These are phyloP conservation scores for Leccinum subgranulosum DNA, from an alignment of 768 basidiomycete species.

Conservation along the genomic window DNA sequence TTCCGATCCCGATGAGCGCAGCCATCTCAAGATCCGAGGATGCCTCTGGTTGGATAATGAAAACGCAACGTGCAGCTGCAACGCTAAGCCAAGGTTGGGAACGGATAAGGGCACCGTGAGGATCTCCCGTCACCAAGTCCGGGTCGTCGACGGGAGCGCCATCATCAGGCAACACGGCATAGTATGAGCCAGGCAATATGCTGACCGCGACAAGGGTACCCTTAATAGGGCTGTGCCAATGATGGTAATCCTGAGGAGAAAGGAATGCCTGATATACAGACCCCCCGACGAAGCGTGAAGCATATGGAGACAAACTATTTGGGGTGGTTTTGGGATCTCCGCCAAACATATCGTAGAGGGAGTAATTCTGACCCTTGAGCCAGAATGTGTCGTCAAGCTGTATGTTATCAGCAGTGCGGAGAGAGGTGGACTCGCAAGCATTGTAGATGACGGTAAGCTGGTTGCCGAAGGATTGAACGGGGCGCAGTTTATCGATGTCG, in stretches of 20 bases:
- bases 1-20: conserved; percentile 55
- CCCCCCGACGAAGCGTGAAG: conserved; percentile 44
- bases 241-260: conserved; percentile 49
- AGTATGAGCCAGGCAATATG: conserved; percentile 27
- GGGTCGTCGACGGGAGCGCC: background rate
- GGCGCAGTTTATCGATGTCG: background rate
- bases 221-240: conserved; percentile 57
- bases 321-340: background rate
- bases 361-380: conserved; percentile 59
- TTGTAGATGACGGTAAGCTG: conserved; percentile 35
- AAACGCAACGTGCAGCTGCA: conserved; percentile 47
- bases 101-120: conserved; percentile 19
- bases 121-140: conserved; percentile 3
- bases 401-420: conserved; percentile 35
- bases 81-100: conserved; percentile 42
- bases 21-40: conserved; percentile 49
- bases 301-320: conserved; percentile 3
- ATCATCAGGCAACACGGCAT: conserved; percentile 11
- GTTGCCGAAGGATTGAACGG: background rate
- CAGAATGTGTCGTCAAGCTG: conserved; percentile 48
- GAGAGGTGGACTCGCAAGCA: conserved; percentile 52
- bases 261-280: conserved; percentile 58
- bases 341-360: conserved; percentile 51
- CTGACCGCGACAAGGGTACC: conserved; percentile 17
- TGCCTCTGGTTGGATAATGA: conserved; percentile 50